Evolutionary conservation across 257 asterid species (phyloP).

Genomic region (Buddleja alternifolia): DNA sequence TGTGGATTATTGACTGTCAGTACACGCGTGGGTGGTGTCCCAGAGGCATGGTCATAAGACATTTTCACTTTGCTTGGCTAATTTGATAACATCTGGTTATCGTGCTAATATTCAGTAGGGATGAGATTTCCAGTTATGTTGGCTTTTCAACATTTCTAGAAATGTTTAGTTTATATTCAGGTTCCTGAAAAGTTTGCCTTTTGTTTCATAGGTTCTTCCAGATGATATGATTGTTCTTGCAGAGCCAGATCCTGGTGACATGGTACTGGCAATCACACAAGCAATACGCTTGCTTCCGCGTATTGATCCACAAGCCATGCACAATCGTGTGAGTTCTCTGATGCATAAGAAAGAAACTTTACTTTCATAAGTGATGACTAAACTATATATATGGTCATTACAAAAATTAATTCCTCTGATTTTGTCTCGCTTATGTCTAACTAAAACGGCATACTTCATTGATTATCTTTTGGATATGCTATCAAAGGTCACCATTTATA

Average conservation of each 20-base stretch:
- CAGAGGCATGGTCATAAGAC: constrained; percentile 73
- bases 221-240: constrained; percentile 96
- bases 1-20: constrained; percentile 98
- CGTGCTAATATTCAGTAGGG: constrained; percentile 29
- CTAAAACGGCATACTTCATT: neutral
- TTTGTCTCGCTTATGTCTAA: neutral
- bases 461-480: neutral
- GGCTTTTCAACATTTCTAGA: constrained; percentile 23
- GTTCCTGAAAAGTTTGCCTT: constrained; percentile 26
- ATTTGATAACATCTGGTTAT: constrained; percentile 29
- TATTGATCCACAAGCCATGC: constrained; percentile 91
- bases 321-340: constrained; percentile 66
- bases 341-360: constrained; percentile 3
- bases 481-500: neutral
- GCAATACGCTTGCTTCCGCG: constrained; percentile 85
- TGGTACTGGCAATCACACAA: constrained; percentile 80
- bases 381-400: too few species aligned
- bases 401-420: too few species aligned
- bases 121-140: constrained; percentile 19
- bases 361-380: neutral
- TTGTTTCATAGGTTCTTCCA: constrained; percentile 74
- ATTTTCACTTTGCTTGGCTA: constrained; percentile 33
- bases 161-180: constrained; percentile 19
- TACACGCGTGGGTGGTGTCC: constrained; percentile 99
- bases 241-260: constrained; percentile 86